A percentile compares a stretch with the other conserved stretches of the same genome.
Conservation (phyloP, 2,329 filamentous ascomycete species). For the Aspergillus ochraceus region DNA sequence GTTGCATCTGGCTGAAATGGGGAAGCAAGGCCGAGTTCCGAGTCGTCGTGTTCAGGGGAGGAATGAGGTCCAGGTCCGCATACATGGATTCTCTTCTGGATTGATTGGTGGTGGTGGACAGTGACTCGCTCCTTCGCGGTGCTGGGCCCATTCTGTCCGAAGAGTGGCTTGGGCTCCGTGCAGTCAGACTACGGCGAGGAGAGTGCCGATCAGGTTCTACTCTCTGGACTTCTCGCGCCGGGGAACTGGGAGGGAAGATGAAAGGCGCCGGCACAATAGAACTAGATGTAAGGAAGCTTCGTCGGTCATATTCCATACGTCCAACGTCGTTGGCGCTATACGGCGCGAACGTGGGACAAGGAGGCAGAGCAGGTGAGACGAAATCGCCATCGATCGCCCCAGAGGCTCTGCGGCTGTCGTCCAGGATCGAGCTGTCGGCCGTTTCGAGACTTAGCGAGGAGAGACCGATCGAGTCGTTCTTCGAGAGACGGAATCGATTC, state of each 20-base stretch:
- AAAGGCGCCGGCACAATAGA: slow-evolving; percentile 26
- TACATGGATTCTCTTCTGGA: slow-evolving; percentile 19
- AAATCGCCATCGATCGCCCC: slow-evolving; percentile 29
- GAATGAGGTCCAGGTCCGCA: slow-evolving; percentile 16
- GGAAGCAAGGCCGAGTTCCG: slow-evolving; percentile 17
- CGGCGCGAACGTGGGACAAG: slow-evolving; percentile 36
- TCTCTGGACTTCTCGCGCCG: slow-evolving; percentile 22
- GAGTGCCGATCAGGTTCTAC: slow-evolving; percentile 23
- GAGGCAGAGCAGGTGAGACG: slow-evolving; percentile 32
- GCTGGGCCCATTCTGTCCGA: slow-evolving; percentile 25
- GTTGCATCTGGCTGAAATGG: slow-evolving; percentile 27
- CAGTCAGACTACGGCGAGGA: slow-evolving; percentile 38
- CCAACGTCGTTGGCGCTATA: slow-evolving; percentile 40
- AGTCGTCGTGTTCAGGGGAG: slow-evolving; percentile 11
- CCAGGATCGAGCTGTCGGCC: slow-evolving; percentile 40
- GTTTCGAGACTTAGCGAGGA: slow-evolving; percentile 40
- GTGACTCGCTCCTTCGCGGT: slow-evolving; percentile 33
- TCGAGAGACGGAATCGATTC: slow-evolving; percentile 34
- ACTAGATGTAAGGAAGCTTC: slow-evolving; percentile 26
- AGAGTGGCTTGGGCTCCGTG: slow-evolving; percentile 28
- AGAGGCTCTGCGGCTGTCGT: slow-evolving; percentile 30
- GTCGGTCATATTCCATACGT: slow-evolving; percentile 29
- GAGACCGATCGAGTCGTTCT: slow-evolving; percentile 37
- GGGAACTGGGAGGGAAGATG: slow-evolving; percentile 28
- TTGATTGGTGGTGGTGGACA: slow-evolving; percentile 25